These are phyloP conservation scores for Lepidopterella palustris DNA, from an alignment of 495 filamentous ascomycete genomes.

Conservation along the genomic window DNA sequence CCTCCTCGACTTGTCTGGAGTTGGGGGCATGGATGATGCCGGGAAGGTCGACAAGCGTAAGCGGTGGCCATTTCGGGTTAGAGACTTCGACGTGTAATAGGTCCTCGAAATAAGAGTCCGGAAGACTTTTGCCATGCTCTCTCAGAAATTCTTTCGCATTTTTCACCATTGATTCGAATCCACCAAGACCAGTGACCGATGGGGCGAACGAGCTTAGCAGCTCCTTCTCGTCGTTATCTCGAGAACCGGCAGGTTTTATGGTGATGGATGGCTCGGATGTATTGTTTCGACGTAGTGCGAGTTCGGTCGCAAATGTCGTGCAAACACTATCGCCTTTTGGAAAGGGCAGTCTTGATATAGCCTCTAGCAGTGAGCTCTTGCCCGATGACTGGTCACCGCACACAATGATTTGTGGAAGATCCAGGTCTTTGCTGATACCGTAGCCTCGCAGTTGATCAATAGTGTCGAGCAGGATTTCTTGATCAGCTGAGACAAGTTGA, in stretches of 20 bases:
- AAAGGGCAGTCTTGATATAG: conserved; percentile 2
- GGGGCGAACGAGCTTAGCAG: background rate
- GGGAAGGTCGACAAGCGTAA: conserved; percentile 22
- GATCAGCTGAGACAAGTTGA: background rate
- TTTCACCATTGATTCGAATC: conserved; percentile 1
- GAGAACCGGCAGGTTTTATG: conserved; percentile 1
- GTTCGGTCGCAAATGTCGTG: conserved; percentile 11
- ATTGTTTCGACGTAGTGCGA: background rate
- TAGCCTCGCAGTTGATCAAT: conserved; percentile 6
- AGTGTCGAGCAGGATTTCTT: conserved; percentile 1
- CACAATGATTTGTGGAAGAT: conserved; percentile 8
- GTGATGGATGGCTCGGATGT: background rate
- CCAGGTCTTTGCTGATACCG: background rate
- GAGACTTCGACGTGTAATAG: conserved; percentile 1
- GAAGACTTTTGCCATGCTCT: background rate
- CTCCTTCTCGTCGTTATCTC: background rate
- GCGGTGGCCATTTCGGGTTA: background rate
- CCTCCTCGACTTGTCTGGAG: conserved; percentile 4
- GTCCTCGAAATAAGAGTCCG: conserved; percentile 3
- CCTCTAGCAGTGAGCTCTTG: conserved; percentile 15
- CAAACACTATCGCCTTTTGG: conserved; percentile 5
- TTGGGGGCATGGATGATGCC: conserved; percentile 6
- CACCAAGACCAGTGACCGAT: background rate
- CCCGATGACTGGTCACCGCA: conserved; percentile 13
- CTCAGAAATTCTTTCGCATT: conserved; percentile 1